A percentile compares a stretch with the other conserved stretches of the same genome.
Evolutionary conservation across 2,329 filamentous ascomycete genomes (phyloP).

Genomic region (Colletotrichum filicis): DNA sequence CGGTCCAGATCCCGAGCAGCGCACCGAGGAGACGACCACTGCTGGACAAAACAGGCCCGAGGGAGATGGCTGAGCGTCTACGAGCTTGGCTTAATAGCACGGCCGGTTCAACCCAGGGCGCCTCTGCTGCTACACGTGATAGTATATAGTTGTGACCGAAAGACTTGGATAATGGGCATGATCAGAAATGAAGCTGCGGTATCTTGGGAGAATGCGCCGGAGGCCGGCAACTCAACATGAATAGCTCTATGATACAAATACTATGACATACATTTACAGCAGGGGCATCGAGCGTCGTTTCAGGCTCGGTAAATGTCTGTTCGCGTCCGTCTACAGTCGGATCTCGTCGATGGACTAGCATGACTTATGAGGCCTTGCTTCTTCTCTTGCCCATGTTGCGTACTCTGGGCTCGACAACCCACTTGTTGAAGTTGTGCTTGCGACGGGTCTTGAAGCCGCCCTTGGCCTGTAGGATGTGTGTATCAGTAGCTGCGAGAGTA

Average conservation of each 20-base stretch:
- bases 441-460: slow-evolving; percentile 91
- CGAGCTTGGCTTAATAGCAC: neutral
- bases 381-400: slow-evolving; percentile 93
- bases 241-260: slow-evolving; percentile 32
- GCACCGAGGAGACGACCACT: neutral
- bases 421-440: slow-evolving; percentile 91
- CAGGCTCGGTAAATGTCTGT: neutral
- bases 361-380: slow-evolving; percentile 58
- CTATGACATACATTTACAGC: slow-evolving; percentile 30
- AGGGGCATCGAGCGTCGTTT: neutral
- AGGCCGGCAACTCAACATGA: neutral
- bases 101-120: neutral
- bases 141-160: neutral
- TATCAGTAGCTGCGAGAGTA: slow-evolving; percentile 41
- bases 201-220: slow-evolving; percentile 3
- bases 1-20: neutral
- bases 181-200: neutral
- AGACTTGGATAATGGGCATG: neutral
- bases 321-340: neutral
- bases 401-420: slow-evolving; percentile 83
- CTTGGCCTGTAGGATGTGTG: slow-evolving; percentile 67
- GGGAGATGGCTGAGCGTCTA: neutral
- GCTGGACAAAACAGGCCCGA: neutral
- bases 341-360: neutral
- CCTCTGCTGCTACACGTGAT: neutral